Evolutionary conservation across 306 rosid species (phyloP).

Genomic region (Cercis canadensis): DNA sequence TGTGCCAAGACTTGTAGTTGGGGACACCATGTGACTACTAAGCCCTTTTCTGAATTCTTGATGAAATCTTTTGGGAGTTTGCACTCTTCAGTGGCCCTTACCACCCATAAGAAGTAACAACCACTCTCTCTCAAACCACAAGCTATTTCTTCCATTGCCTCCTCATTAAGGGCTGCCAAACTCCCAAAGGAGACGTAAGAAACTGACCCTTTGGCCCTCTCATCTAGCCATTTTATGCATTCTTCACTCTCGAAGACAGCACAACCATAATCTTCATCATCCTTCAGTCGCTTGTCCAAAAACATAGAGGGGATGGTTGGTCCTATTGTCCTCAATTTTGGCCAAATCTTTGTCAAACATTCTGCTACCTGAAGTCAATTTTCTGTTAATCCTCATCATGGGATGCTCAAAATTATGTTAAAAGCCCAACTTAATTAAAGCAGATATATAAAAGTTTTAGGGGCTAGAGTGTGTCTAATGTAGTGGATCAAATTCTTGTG

Average conservation of each 20-base stretch:
- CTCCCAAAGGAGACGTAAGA: conserved; percentile 24
- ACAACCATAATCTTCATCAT: conserved; percentile 14
- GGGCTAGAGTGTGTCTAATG: too few species aligned
- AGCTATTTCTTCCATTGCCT: conserved; percentile 20
- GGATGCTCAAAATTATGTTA: too few species aligned
- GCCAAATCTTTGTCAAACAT: conserved; percentile 11
- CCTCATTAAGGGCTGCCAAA: neutral
- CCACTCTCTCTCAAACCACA: conserved; percentile 4
- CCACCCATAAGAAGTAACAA: neutral
- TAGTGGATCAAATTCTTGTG: too few species aligned
- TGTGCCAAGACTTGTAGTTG: too few species aligned
- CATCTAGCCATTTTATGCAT: neutral
- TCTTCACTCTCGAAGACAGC: conserved; percentile 15
- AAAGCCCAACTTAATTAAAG: too few species aligned
- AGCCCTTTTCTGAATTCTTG: conserved; percentile 6
- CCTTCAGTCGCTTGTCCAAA: conserved; percentile 7
- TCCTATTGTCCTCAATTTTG: conserved; percentile 38
- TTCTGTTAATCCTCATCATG: too few species aligned
- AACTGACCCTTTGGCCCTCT: conserved; percentile 4
- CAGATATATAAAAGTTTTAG: too few species aligned
- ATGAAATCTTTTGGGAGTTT: conserved; percentile 32
- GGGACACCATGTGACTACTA: too few species aligned
- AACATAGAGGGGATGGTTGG: conserved; percentile 31
- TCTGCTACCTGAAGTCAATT: neutral
- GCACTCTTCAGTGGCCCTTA: neutral